Evolutionary conservation across 495 filamentous ascomycete species (phyloP), one percentile per base, ranked within the genome.

Genomic region (Penicillium paxilli): DNA sequence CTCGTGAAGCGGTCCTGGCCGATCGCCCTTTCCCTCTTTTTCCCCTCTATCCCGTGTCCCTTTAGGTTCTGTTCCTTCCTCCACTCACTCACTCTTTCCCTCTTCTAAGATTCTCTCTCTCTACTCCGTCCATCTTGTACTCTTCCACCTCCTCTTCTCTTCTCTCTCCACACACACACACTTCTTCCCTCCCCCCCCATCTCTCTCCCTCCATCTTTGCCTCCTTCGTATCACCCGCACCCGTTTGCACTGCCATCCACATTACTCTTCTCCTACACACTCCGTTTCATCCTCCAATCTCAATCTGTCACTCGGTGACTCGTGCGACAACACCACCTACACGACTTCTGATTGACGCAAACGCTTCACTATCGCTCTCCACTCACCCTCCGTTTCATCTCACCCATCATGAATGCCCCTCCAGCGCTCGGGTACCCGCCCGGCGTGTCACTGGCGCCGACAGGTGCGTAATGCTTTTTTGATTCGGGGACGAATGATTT

Each of bases 381-480:
- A 64, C 58, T 35, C 54, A 23, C 37, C 44, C 54, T 44, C 52
- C 49, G 58, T 67, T 65, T 67, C 57, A 60, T 52, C 44, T 63
- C 57, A 54, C 57, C n/a, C 20, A 76, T 74, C 23, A 76, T 74
- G 71, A 73, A 67, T 66, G 66, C 70, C 62, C 62, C 70, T 62
- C 72, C 66, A 55, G 62, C 67, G 66, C 58, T 61, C 56, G 64
- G 65, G 55, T 73, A 71, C 60, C 66, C 69, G 60, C 68, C 73
- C 52, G 65, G 70, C 64, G 63, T 71, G 47, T 65, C 71, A 58
- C 61, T 73, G 64, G 64, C 63, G 47, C 60, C 63, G 52, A 61
- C 63, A 70, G 71, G 73, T 76, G 62, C 68, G 73, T 76, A 63
- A 69, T 59, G 48, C 49, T 54, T 28, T 22, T 14, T 21, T 30